Percentiles rank a stretch among this genome's conserved stretches.
Evolutionary conservation across 768 basidiomycete species (phyloP).

Genomic region (Auricularia auricula-judae): DNA sequence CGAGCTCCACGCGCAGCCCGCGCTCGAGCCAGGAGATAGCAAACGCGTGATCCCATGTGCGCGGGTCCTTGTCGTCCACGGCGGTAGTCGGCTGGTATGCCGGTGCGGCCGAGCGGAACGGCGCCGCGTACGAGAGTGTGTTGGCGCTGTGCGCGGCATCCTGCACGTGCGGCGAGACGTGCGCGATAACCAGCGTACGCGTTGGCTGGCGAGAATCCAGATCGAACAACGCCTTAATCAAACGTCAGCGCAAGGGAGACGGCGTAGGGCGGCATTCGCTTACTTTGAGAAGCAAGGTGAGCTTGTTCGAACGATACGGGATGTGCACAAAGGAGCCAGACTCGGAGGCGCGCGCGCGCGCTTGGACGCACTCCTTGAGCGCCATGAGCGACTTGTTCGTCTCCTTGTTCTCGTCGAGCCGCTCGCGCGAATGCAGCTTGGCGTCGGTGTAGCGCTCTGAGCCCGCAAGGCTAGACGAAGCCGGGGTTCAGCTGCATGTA

Average conservation of each 20-base stretch:
- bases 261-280: background rate
- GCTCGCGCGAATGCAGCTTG: slow-evolving; percentile 24
- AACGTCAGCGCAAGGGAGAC: background rate
- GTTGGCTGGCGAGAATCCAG: slow-evolving; percentile 21
- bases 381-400: slow-evolving; percentile 27
- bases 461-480: slow-evolving; percentile 20
- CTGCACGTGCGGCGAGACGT: slow-evolving; percentile 27
- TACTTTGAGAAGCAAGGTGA: slow-evolving; percentile 27
- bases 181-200: slow-evolving; percentile 24
- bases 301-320: slow-evolving; percentile 24
- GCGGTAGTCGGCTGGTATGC: slow-evolving; percentile 17
- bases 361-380: slow-evolving; percentile 27
- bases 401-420: slow-evolving; percentile 24
- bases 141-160: slow-evolving; percentile 23
- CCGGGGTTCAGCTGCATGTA: no score
- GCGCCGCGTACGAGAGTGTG: slow-evolving; percentile 24
- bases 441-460: slow-evolving; percentile 27
- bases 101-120: slow-evolving; percentile 21
- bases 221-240: slow-evolving; percentile 23
- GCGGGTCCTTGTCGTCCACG: slow-evolving; percentile 18
- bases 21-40: slow-evolving; percentile 19
- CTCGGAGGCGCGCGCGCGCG: slow-evolving; percentile 26
- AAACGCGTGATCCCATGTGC: slow-evolving; percentile 23
- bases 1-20: slow-evolving; percentile 14
- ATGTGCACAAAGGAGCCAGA: slow-evolving; percentile 26